Conservation (phyloP, 1,284 basidiomycete species). For the Trichosporon sp. region DNA sequence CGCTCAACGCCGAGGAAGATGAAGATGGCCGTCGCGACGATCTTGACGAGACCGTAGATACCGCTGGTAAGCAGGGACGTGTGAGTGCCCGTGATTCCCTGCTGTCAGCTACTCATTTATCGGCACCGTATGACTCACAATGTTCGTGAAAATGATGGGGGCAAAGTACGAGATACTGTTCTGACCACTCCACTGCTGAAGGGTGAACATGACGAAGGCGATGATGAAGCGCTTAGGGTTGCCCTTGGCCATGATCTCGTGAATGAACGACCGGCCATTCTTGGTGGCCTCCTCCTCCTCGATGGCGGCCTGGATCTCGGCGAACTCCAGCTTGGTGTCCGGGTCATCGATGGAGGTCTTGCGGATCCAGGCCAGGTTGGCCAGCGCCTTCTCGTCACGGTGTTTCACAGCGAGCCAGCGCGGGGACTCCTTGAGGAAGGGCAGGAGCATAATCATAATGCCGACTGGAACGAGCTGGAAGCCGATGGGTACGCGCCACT, state of each 20-base stretch:
- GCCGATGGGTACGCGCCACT: slow-evolving; percentile 46
- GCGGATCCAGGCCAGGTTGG: slow-evolving; percentile 58
- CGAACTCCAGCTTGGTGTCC: slow-evolving; percentile 54
- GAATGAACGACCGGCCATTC: slow-evolving; percentile 44
- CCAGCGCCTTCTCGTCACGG: slow-evolving; percentile 55
- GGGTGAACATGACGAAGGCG: slow-evolving; percentile 55
- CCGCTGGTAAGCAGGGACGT: slow-evolving; percentile 68
- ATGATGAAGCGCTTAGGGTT: slow-evolving; percentile 67
- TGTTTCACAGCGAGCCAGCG: slow-evolving; percentile 60
- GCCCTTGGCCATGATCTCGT: slow-evolving; percentile 66
- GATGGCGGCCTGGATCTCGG: slow-evolving; percentile 57
- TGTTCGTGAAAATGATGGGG: slow-evolving; percentile 56
- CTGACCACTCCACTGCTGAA: slow-evolving; percentile 65
- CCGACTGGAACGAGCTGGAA: slow-evolving; percentile 62
- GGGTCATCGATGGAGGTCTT: slow-evolving; percentile 54
- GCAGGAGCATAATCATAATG: slow-evolving; percentile 66
- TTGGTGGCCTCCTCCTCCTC: slow-evolving; percentile 50
- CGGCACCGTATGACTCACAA: slow-evolving; percentile 31
- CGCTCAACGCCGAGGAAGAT: slow-evolving; percentile 59
- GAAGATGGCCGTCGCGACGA: slow-evolving; percentile 65
- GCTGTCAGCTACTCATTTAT: not conserved
- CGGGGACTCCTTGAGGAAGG: slow-evolving; percentile 57
- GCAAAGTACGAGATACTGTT: slow-evolving; percentile 60
- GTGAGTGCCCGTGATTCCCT: slow-evolving; percentile 54
- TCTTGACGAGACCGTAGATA: slow-evolving; percentile 74